Conservation (phyloP, 805 yeast genomes). For the Cyberlindnera galapagoensis region DNA sequence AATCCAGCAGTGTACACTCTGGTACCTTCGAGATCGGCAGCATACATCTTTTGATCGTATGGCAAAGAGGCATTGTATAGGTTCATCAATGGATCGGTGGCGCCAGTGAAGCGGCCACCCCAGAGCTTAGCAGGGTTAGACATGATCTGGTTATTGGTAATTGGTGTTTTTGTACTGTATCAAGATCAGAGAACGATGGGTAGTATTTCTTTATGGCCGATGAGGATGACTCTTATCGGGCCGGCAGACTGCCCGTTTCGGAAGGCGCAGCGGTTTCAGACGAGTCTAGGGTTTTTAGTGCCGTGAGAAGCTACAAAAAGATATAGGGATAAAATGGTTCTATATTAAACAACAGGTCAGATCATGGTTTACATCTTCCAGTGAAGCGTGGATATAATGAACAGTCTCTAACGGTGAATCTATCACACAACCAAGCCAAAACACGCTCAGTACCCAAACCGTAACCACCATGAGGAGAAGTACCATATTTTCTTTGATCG, state of each 20-base stretch:
- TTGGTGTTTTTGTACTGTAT: too few relatives aligned
- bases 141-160: too few relatives aligned
- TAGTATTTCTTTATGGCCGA: too few relatives aligned
- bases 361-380: slow-evolving; percentile 93
- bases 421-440: slow-evolving; percentile 95
- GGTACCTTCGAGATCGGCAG: slow-evolving; percentile 91
- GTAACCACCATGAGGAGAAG: slow-evolving; percentile 98
- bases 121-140: slow-evolving; percentile 56
- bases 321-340: too few relatives aligned
- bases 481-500: slow-evolving; percentile 94
- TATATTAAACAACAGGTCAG: too few relatives aligned
- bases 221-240: too few relatives aligned
- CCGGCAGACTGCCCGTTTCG: too few relatives aligned
- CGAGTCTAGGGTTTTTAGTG: too few relatives aligned
- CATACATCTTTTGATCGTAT: slow-evolving; percentile 91
- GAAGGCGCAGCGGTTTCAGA: too few relatives aligned
- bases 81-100: slow-evolving; percentile 96
- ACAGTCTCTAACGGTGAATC: slow-evolving; percentile 98
- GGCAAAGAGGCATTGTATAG: slow-evolving; percentile 95
- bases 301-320: too few relatives aligned
- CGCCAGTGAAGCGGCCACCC: slow-evolving; percentile 99
- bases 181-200: too few relatives aligned
- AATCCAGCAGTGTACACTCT: slow-evolving; percentile 88
- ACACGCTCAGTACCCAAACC: slow-evolving; percentile 98
- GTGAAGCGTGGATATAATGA: slow-evolving; percentile 95